phyloP scores from a whole-genome alignment of 495 filamentous ascomycete species.

The Aspergillus nanangensis region DNA sequence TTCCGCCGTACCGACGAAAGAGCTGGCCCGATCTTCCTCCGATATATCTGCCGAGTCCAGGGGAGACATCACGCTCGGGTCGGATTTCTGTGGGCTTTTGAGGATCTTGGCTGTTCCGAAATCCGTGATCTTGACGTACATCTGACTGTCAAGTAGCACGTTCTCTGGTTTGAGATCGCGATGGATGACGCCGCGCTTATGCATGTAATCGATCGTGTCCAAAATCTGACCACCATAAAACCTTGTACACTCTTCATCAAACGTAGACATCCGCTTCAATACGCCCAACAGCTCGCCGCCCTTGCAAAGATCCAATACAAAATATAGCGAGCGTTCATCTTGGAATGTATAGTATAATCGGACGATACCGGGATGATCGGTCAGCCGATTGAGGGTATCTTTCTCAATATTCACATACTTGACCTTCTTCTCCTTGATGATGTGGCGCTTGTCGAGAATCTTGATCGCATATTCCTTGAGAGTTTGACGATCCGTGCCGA shows the following conservation, averaged over 20 bases:
- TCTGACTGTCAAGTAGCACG: slow-evolving; percentile 87
- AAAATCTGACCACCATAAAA: slow-evolving; percentile 97
- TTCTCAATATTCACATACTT: slow-evolving; percentile 99
- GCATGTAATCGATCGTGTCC: slow-evolving; percentile 97
- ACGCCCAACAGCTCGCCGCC: slow-evolving; percentile 90
- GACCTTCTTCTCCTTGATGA: slow-evolving; percentile 99
- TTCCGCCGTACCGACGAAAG: slow-evolving; percentile 97
- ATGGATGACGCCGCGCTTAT: slow-evolving; percentile 92
- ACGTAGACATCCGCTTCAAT: slow-evolving; percentile 87
- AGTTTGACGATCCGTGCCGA: slow-evolving; percentile 92
- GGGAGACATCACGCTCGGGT: slow-evolving; percentile 40
- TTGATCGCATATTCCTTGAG: slow-evolving; percentile 98
- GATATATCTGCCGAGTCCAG: slow-evolving; percentile 52
- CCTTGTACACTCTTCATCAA: slow-evolving; percentile 90
- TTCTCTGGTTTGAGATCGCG: slow-evolving; percentile 98
- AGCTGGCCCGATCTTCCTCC: slow-evolving; percentile 73
- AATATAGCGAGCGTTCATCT: slow-evolving; percentile 92
- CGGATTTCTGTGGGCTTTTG: slow-evolving; percentile 55
- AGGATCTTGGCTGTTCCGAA: slow-evolving; percentile 97
- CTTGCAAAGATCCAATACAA: slow-evolving; percentile 90
- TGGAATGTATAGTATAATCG: slow-evolving; percentile 99
- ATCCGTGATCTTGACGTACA: slow-evolving; percentile 98
- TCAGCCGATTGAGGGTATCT: slow-evolving; percentile 92
- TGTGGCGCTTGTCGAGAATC: slow-evolving; percentile 96
- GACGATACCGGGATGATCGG: slow-evolving; percentile 95